Evolutionary conservation across 192 early-diverging fungal genomes (phyloP), one percentile per base, ranked within the genome.

Genomic region (Entomortierella chlamydospora): DNA sequence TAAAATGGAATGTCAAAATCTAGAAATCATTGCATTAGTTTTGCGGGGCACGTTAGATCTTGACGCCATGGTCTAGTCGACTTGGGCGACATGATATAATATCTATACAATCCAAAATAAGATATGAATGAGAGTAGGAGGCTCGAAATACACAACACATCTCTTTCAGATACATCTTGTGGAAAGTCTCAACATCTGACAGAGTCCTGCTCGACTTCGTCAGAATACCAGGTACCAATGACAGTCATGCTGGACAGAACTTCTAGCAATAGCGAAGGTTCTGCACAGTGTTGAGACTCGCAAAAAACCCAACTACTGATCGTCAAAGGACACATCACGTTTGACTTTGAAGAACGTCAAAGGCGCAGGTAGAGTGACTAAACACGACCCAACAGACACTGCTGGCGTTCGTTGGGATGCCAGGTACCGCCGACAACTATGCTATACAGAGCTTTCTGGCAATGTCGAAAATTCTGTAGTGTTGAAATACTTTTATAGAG

Each of bases 311-410:
- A 57, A 49, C 8, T 60, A 50, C 61, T 63, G 69, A 71, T 26
- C 61, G 69, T 71, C 69, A 71, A 71, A 70, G 59, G 41, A 70
- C 68, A 70, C 68, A 70, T 62, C 68, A 70, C 60, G 31, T 56
- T 62, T 70, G 68, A 47, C 59, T 29, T 56, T 62, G 39, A 51
- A 51, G 34, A 56, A 18, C 25, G 68, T 20, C 68, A 70, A 70
- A 70, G 34, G 58, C 47, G 59, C 68, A 70, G 67, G 57, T 49
- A 60, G 57, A 69, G 67, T 69, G 67, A 69, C 67, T 69, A 69
- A 60, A 52, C 67, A 69, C 67, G 57, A 69, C 57, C 67, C 58
- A 69, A 69, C 67, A 60, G 67, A 60, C 58, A 69, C 47, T 69
- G 67, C 67, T 60, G 60, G 33, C 42, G 67, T 26, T n/a, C 57